Evolutionary conservation across 2,329 filamentous ascomycete genomes (phyloP).

Genomic region (Ceratocystis harringtonii): DNA sequence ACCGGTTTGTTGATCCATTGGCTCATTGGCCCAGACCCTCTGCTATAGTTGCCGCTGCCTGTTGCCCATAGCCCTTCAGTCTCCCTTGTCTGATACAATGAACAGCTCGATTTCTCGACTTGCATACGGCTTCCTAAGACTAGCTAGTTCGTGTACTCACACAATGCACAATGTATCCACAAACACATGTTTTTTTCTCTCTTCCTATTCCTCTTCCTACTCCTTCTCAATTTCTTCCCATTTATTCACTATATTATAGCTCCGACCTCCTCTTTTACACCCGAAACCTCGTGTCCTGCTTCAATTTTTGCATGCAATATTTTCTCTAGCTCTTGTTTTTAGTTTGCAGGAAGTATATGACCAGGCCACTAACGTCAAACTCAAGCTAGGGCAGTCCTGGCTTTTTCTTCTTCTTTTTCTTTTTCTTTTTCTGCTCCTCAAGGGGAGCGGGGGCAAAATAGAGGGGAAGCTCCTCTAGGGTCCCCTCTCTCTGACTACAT

Average conservation of each 20-base stretch:
- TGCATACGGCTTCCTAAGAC: not conserved
- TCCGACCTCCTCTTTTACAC: not conserved
- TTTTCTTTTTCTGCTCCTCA: not conserved
- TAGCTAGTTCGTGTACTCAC: not conserved
- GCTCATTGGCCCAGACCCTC: too few species aligned
- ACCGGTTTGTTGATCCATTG: too few species aligned
- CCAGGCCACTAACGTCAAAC: not conserved
- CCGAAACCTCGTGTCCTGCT: not conserved
- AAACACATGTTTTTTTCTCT: not conserved
- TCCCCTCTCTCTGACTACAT: not conserved
- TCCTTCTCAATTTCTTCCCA: not conserved
- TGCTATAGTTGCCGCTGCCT: too few species aligned
- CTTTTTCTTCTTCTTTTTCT: not conserved
- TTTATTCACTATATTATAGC: not conserved
- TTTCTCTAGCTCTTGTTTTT: not conserved
- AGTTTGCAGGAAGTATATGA: not conserved
- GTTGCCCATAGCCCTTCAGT: too few species aligned
- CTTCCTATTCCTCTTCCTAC: not conserved
- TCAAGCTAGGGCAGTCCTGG: not conserved
- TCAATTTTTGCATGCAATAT: not conserved
- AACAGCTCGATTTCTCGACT: not conserved
- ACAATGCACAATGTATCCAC: not conserved
- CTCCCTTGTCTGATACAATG: not conserved
- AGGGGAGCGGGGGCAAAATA: not conserved
- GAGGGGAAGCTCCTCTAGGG: not conserved